Conservation (phyloP, 108 stramenopile genomes). For the Fragilaria radians region DNA sequence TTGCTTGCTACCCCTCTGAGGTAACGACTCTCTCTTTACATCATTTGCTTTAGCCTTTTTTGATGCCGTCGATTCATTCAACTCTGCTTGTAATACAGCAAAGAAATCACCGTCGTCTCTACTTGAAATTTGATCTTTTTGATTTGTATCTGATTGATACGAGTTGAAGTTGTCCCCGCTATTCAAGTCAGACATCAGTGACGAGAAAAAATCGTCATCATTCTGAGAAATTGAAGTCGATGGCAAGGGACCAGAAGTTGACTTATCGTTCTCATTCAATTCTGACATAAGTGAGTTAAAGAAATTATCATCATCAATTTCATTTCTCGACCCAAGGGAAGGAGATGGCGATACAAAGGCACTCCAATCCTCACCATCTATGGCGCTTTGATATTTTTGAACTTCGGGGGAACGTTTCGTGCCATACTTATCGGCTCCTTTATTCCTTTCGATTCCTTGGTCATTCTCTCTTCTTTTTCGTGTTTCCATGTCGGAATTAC, state of each 20-base stretch:
- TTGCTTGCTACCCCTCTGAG: background rate
- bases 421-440: too few species aligned
- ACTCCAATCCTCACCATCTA: slow-evolving; percentile 39
- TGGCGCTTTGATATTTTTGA: slow-evolving; percentile 9
- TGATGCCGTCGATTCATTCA: slow-evolving; percentile 14
- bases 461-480: background rate
- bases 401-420: slow-evolving; percentile 15
- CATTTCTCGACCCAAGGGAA: slow-evolving; percentile 6
- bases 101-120: slow-evolving; percentile 62
- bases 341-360: slow-evolving; percentile 32
- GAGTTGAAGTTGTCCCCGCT: slow-evolving; percentile 25
- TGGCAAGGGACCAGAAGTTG: slow-evolving; percentile 1
- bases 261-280: slow-evolving; percentile 20
- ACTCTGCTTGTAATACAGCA: slow-evolving; percentile 47
- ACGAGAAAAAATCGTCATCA: slow-evolving; percentile 77
- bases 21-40: background rate
- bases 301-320: slow-evolving; percentile 33
- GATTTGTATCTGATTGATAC: background rate
- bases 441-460: slow-evolving; percentile 17
- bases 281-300: slow-evolving; percentile 46
- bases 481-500: slow-evolving; percentile 16
- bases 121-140: slow-evolving; percentile 15
- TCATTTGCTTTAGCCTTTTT: background rate
- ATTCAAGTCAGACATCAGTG: slow-evolving; percentile 64
- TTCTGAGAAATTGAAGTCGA: slow-evolving; percentile 10